Evolutionary conservation across 345 rosid genomes (phyloP), one percentile per base, ranked within the genome.

Genomic region (Salix dunnii): DNA sequence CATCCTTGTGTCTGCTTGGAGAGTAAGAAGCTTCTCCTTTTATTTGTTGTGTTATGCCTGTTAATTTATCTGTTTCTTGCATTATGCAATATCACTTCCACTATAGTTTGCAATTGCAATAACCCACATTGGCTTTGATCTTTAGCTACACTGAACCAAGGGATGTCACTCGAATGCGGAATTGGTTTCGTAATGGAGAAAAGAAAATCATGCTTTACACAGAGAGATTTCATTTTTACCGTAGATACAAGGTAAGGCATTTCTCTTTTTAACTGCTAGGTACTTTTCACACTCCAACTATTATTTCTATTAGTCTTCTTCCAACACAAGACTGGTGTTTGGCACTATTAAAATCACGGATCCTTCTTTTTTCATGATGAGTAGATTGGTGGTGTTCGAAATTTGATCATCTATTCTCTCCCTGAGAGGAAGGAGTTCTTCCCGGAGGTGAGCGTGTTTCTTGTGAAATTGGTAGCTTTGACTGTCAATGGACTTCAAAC

Each of bases 361-460:
- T 67, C 33, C 18, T 71, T 46, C 21, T 9, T 62, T 62, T 77
- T 67, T 72, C 55, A 18, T 81, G 77, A 38, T 53, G 80, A 72
- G 68, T 85, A 96, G 98, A 92, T 96, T 68, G 98, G 98, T 67
- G 98, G 99, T 63, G 85, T 93, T 76, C 83, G 82, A 81, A 93
- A 87, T 74, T 84, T 96, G 76, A 92, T 96, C 17, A 79, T 96
- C 67, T 96, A 93, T 83, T 96, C 98, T 71, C 92, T 93, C 40
- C 98, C 98, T 0, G 96, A 96, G 77, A 84, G 97, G 78, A 96
- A 93, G 82, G 98, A 96, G 86, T 93, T 96, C 71, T 96, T 93
- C 77, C 91, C 93, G 38, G 94, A 96, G 96, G 99, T 89, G 76
- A 86, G 87, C 55, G 58, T 60, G 31, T 23, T 55, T 12, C 43